phyloP scores from a whole-genome alignment of 768 basidiomycete genomes.

The Trametes punicea region DNA sequence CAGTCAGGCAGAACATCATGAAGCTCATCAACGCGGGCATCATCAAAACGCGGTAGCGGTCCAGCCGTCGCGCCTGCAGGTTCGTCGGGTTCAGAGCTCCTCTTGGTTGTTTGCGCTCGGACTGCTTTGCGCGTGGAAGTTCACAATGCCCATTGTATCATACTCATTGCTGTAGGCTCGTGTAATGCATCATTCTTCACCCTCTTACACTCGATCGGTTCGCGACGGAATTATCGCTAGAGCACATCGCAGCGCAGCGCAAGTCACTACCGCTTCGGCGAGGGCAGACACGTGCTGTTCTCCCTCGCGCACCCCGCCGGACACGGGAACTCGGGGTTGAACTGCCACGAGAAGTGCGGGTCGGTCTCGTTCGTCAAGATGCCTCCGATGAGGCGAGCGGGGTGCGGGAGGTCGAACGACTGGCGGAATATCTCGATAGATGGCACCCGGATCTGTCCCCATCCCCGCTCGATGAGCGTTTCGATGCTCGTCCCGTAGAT shows the following conservation, averaged over 20 bases:
- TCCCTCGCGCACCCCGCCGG: constrained; percentile 8
- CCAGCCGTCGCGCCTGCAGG: neutral
- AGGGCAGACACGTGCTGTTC: neutral
- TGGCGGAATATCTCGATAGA: constrained; percentile 13
- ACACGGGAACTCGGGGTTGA: constrained; percentile 14
- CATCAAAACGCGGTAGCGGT: constrained; percentile 73
- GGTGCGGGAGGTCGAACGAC: constrained; percentile 12
- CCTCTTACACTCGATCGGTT: neutral
- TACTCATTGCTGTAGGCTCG: constrained; percentile 13
- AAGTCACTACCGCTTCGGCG: too few species aligned
- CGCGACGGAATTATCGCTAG: too few species aligned
- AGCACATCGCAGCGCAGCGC: too few species aligned
- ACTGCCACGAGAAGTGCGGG: constrained; percentile 15
- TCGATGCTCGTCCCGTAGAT: constrained; percentile 14
- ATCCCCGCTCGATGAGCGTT: constrained; percentile 10
- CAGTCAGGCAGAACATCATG: constrained; percentile 75
- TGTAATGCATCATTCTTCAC: constrained; percentile 9
- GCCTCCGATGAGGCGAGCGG: neutral
- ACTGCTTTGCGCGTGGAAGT: constrained; percentile 11
- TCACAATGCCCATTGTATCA: constrained; percentile 16
- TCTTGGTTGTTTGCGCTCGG: constrained; percentile 9
- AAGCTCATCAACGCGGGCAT: constrained; percentile 92
- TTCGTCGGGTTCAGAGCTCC: neutral
- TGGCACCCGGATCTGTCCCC: constrained; percentile 13
- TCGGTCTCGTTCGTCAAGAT: constrained; percentile 17